Percentiles rank a stretch among this genome's conserved stretches.
phyloP scores from a whole-genome alignment of 345 rosid genomes.

The Psidium guajava region DNA sequence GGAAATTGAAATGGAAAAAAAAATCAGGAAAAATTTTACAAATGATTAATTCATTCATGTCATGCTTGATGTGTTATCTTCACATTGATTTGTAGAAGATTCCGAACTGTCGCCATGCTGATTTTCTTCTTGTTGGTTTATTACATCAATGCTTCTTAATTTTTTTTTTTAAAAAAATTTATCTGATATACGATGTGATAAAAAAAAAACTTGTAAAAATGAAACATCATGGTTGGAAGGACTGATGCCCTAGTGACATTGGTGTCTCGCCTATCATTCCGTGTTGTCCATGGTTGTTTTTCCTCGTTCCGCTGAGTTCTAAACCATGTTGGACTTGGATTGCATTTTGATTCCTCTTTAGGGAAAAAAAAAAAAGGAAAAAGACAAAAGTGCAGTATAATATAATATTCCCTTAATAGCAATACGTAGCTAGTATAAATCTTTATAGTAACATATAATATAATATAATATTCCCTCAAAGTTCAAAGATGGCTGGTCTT shows the following conservation, averaged over 20 bases:
- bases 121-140: neutral
- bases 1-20: neutral
- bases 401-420: too few species aligned
- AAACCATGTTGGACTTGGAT: too few species aligned
- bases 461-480: neutral
- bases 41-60: neutral
- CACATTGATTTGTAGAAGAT: neutral
- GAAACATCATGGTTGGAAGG: neutral
- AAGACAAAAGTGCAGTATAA: too few species aligned
- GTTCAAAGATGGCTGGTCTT: neutral
- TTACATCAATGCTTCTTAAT: neutral
- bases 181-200: neutral
- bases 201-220: neutral
- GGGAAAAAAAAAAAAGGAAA: too few species aligned
- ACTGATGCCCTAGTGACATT: too few species aligned
- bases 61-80: neutral
- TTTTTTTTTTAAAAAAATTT: neutral
- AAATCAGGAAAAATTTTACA: neutral
- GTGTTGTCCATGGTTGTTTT: too few species aligned
- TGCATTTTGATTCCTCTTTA: too few species aligned
- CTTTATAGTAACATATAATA: neutral
- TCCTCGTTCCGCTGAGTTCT: too few species aligned
- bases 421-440: too few species aligned
- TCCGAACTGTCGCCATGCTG: neutral
- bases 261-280: too few species aligned